Base-by-base conservation (phyloP, 2,329 filamentous ascomycete species). In the Diaporthe citrichinensis region DNA sequence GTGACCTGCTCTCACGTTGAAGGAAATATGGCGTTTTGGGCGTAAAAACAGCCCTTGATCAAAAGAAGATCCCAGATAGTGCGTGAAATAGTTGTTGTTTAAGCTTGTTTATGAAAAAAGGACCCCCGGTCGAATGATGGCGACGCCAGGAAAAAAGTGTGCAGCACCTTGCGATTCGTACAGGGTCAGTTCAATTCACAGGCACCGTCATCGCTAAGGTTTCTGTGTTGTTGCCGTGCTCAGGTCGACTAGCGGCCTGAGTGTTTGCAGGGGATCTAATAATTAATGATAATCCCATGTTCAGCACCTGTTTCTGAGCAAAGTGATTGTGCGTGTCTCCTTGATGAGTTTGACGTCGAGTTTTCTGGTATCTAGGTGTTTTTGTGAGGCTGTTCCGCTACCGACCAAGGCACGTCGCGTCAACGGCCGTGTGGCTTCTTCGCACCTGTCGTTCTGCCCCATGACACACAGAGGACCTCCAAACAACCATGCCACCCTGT, bases 251-350 rank as follows among this genome's bases (percentile, higher is more conserved):
- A 36, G 46, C 59, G 28, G 53, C 36, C 65, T 34, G 55, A 61
- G 49, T 62, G 49, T 41, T 71, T 74, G 69, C 69, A 34, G 61
- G 53, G 74, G 69, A 77, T 55, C 61, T 77, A 77, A 77, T 77
- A 77, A 55, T 41, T 77, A 77, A 77, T 77, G 46, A 73, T 77
- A 77, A 77, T 77, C 46, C 49, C 20, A 49, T 67, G 58, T 65
- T 44, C 25, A 73, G 46, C 44, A 44, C 15, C 15, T n/a, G 23
- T 31, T 41, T 55, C 34, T 15, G 9, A 39, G 5, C 15, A n/a
- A n/a, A 2, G 1, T 46, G 25, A 8, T 46, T 12, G n/a, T n/a
- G 15, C 20, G 2, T 41, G n/a, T 28, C 49, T 20, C 8, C 10
- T 9, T 34, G 3, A 15, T 25, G 15, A 28, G 41, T 14, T 12